Percentiles rank a stretch among this genome's conserved stretches.
phyloP scores from a whole-genome alignment of 768 basidiomycete species.

The Artomyces pyxidatus region DNA sequence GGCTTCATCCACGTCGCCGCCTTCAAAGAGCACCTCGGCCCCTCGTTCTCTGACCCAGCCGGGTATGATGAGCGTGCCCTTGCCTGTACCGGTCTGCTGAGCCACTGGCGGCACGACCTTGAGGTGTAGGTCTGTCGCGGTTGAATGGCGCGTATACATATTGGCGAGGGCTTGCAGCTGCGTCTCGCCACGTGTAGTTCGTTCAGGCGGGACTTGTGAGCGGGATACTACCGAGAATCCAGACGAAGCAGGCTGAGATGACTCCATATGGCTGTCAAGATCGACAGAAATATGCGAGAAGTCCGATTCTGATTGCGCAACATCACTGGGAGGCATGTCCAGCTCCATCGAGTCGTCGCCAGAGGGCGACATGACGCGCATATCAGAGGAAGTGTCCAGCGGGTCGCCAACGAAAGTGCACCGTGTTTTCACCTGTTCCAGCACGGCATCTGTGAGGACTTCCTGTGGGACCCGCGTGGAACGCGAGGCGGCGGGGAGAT shows the following conservation, averaged over 20 bases:
- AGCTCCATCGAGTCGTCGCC: conserved; percentile 32
- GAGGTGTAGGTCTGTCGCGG: conserved; percentile 66
- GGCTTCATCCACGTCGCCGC: conserved; percentile 81
- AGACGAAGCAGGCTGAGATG: conserved; percentile 42
- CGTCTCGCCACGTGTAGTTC: conserved; percentile 32
- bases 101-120: conserved; percentile 57
- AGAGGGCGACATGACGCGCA: conserved; percentile 11
- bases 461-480: conserved; percentile 67
- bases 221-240: conserved; percentile 51
- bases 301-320: conserved; percentile 60
- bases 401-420: conserved; percentile 79
- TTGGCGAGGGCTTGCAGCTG: conserved; percentile 59
- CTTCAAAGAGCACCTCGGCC: conserved; percentile 85
- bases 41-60: conserved; percentile 94
- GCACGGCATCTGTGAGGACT: conserved; percentile 67
- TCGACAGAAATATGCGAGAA: conserved; percentile 42
- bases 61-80: conserved; percentile 76
- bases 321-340: conserved; percentile 43
- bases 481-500: conserved; percentile 53
- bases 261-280: conserved; percentile 41
- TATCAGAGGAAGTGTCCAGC: conserved; percentile 31
- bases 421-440: conserved; percentile 87
- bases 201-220: conserved; percentile 26
- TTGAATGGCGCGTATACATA: conserved; percentile 70
- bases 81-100: conserved; percentile 64